Evolutionary conservation across 2,329 filamentous ascomycete genomes (phyloP).

Genomic region (Aureobasidium subglaciale): DNA sequence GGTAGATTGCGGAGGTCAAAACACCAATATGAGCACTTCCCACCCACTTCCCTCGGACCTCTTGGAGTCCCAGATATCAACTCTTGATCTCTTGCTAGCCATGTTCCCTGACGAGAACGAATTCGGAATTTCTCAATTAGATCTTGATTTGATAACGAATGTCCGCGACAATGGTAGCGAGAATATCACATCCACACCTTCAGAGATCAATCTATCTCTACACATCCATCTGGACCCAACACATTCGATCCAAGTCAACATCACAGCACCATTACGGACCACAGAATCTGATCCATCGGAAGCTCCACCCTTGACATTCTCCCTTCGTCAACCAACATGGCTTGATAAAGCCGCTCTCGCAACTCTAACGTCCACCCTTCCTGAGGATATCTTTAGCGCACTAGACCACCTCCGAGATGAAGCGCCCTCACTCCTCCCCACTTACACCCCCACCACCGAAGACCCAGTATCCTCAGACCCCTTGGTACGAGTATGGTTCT

Average conservation of each 20-base stretch:
- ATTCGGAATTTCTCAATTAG: not conserved
- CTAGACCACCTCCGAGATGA: conserved; percentile 40
- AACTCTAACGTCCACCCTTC: conserved; percentile 22
- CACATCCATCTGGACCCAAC: not conserved
- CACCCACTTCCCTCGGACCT: not conserved
- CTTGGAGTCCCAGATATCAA: conserved; percentile 6
- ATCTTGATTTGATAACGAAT: not conserved
- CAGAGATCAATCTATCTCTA: not conserved
- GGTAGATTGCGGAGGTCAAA: too few relatives aligned
- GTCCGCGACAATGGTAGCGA: not conserved
- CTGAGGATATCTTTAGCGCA: conserved; percentile 35
- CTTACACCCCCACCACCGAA: not conserved
- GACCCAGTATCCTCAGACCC: conserved; percentile 18
- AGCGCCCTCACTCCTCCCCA: conserved; percentile 23
- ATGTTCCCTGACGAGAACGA: conserved; percentile 7
- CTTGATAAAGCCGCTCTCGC: conserved; percentile 44
- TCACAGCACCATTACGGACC: conserved; percentile 30
- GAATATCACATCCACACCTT: not conserved
- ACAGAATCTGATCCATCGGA: conserved; percentile 24
- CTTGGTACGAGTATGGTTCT: conserved; percentile 53
- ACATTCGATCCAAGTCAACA: conserved; percentile 28
- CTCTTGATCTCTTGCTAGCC: conserved; percentile 6
- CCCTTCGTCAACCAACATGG: conserved; percentile 46
- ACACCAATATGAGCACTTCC: not conserved
- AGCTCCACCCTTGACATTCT: conserved; percentile 36